phyloP scores from a whole-genome alignment of 495 filamentous ascomycete genomes.

The Eremomyces bilateralis region DNA sequence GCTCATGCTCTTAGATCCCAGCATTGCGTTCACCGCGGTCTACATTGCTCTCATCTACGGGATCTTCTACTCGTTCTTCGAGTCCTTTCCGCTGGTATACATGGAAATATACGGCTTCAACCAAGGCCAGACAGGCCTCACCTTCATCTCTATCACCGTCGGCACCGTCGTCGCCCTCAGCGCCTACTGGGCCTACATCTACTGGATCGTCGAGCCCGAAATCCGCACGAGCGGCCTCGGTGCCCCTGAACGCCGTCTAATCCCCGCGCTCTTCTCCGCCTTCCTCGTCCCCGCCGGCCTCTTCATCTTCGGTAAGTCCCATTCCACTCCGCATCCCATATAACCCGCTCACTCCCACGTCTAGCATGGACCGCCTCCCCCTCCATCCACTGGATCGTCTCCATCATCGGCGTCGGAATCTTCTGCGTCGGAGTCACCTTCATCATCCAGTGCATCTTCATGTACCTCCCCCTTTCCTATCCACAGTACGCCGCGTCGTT shows the following conservation, averaged over 20 bases:
- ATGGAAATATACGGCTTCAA: slow-evolving; percentile 37
- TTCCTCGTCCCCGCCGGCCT: slow-evolving; percentile 34
- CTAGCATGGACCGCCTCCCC: slow-evolving; percentile 32
- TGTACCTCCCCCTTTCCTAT: slow-evolving; percentile 39
- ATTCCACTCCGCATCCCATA: too few species aligned
- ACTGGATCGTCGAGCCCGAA: slow-evolving; percentile 28
- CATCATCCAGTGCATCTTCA: slow-evolving; percentile 40
- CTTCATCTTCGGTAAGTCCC: slow-evolving; percentile 41
- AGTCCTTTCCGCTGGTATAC: slow-evolving; percentile 55
- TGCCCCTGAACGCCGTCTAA: slow-evolving; percentile 28
- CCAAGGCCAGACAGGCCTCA: slow-evolving; percentile 36
- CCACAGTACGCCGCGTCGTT: slow-evolving; percentile 38
- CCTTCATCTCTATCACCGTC: slow-evolving; percentile 41
- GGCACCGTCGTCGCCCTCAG: slow-evolving; percentile 30
- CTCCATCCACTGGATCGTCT: slow-evolving; percentile 38
- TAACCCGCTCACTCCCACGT: too few species aligned
- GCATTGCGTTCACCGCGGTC: slow-evolving; percentile 36
- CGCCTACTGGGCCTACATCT: slow-evolving; percentile 29
- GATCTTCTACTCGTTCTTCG: slow-evolving; percentile 53
- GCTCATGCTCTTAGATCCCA: slow-evolving; percentile 40
- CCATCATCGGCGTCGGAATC: slow-evolving; percentile 34
- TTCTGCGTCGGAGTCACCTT: slow-evolving; percentile 30
- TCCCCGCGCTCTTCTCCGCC: slow-evolving; percentile 32
- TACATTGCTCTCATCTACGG: slow-evolving; percentile 44
- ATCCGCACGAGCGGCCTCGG: slow-evolving; percentile 25